A percentile compares a stretch with the other conserved stretches of the same genome.
Conservation (phyloP, 2,329 filamentous ascomycete genomes). For the Hypoxylon sp. region DNA sequence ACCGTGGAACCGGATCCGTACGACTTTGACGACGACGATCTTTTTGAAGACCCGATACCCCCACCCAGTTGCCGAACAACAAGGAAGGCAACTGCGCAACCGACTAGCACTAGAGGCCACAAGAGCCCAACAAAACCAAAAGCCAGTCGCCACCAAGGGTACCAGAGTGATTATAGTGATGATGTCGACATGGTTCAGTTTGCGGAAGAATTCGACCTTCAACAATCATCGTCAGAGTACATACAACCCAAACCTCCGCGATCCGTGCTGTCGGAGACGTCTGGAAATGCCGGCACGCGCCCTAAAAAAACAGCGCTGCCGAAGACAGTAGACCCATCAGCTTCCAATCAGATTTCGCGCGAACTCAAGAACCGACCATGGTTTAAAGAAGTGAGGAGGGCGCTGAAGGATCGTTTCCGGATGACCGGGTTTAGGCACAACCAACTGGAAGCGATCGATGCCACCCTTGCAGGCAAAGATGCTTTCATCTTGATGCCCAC, state of each 20-base stretch:
- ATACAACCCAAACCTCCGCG: slow-evolving; percentile 42
- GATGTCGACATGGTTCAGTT: slow-evolving; percentile 62
- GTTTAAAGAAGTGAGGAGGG: slow-evolving; percentile 84
- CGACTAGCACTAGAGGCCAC: slow-evolving; percentile 23
- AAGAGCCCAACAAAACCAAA: slow-evolving; percentile 38
- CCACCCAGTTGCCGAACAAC: slow-evolving; percentile 15
- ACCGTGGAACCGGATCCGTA: slow-evolving; percentile 30
- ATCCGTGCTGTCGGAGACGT: slow-evolving; percentile 56
- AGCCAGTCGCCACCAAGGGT: slow-evolving; percentile 32
- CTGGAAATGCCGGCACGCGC: slow-evolving; percentile 54
- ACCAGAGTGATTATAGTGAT: slow-evolving; percentile 58
- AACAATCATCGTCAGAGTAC: slow-evolving; percentile 48
- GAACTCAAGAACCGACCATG: slow-evolving; percentile 75
- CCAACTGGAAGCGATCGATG: slow-evolving; percentile 95
- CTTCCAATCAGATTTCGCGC: slow-evolving; percentile 53
- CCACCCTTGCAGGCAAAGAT: slow-evolving; percentile 86
- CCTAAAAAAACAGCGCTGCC: slow-evolving; percentile 48
- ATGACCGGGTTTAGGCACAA: slow-evolving; percentile 89
- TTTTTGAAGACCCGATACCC: slow-evolving; percentile 41
- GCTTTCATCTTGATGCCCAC: slow-evolving; percentile 98
- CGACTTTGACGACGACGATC: slow-evolving; percentile 48
- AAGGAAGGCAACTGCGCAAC: slow-evolving; percentile 24
- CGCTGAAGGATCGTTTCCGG: slow-evolving; percentile 83
- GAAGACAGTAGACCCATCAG: slow-evolving; percentile 44
- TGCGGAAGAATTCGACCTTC: slow-evolving; percentile 59